phyloP scores from a whole-genome alignment of 148 eudicot genomes.

The Chenopodium formosanum region DNA sequence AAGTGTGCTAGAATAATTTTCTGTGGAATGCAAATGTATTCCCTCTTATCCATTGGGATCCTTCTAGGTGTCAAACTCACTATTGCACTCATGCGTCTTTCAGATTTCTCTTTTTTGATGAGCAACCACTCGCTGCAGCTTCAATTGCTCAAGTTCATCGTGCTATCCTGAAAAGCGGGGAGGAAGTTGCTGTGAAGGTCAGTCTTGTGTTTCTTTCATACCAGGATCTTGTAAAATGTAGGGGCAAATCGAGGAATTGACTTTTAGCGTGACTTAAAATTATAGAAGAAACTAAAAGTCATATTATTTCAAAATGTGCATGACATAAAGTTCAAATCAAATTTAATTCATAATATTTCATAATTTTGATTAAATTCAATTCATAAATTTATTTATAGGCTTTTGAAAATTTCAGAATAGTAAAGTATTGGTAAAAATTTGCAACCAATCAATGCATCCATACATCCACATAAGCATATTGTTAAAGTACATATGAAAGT shows the following conservation, averaged over 20 bases:
- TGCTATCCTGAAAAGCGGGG: slow-evolving; percentile 58
- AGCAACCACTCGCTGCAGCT: slow-evolving; percentile 90
- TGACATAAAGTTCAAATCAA: neutral
- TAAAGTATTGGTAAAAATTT: too few species aligned
- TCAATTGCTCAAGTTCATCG: slow-evolving; percentile 97
- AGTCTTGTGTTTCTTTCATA: slow-evolving; percentile 2
- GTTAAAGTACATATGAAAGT: too few species aligned
- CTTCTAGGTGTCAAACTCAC: neutral
- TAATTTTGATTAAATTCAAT: too few species aligned
- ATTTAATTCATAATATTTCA: too few species aligned
- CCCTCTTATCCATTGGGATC: too few species aligned
- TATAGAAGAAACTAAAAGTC: neutral
- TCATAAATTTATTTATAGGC: too few species aligned
- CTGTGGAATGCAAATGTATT: neutral
- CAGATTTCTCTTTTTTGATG: slow-evolving; percentile 81
- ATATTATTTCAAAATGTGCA: neutral
- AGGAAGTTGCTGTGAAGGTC: slow-evolving; percentile 95
- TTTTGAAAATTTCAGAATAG: too few species aligned
- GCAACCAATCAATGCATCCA: too few species aligned
- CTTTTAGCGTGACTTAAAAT: neutral
- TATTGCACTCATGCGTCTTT: slow-evolving; percentile 22
- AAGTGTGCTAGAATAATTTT: neutral
- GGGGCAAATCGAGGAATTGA: neutral
- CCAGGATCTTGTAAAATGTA: neutral
- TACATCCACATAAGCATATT: too few species aligned